Percentiles rank a stretch among this genome's conserved stretches.
These are phyloP conservation scores for Tricholomella constricta DNA, from an alignment of 768 basidiomycete genomes.

Conservation along the genomic window DNA sequence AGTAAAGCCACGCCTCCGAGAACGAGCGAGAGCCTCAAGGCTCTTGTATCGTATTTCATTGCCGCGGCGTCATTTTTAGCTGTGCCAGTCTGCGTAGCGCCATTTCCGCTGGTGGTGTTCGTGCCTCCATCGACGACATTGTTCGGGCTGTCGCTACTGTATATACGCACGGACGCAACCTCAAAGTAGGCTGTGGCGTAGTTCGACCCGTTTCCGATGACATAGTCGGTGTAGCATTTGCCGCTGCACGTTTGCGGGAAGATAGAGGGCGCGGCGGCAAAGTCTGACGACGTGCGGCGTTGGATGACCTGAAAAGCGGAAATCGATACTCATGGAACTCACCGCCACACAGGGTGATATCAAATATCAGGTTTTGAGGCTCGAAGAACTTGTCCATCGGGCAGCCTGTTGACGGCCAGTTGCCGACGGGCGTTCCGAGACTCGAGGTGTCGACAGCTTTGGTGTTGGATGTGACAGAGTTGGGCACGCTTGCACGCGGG, in stretches of 20 bases:
- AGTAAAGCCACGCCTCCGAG: slow-evolving; percentile 2
- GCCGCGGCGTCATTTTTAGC: not conserved
- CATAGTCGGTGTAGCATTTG: slow-evolving; percentile 71
- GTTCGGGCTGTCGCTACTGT: slow-evolving; percentile 33
- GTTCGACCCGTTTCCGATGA: slow-evolving; percentile 59
- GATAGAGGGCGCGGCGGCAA: slow-evolving; percentile 52
- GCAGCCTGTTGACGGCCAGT: slow-evolving; percentile 65
- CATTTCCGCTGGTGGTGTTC: slow-evolving; percentile 3
- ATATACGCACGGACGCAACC: slow-evolving; percentile 59
- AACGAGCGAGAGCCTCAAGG: not conserved
- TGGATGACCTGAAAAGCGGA: not conserved
- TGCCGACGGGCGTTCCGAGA: slow-evolving; percentile 68
- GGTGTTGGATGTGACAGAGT: slow-evolving; percentile 46
- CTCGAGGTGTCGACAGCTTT: slow-evolving; percentile 54
- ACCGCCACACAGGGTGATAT: slow-evolving; percentile 74
- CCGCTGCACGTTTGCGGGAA: slow-evolving; percentile 66
- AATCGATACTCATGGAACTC: too few relatives aligned
- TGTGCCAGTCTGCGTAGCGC: too few relatives aligned
- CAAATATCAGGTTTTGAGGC: slow-evolving; percentile 68
- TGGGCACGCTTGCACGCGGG: slow-evolving; percentile 50
- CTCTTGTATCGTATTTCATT: not conserved
- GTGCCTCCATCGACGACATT: slow-evolving; percentile 20
- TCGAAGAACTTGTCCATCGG: slow-evolving; percentile 53
- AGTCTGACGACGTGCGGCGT: slow-evolving; percentile 27
- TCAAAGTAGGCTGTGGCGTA: slow-evolving; percentile 76